phyloP scores from a whole-genome alignment of 306 rosid species.

The Castanopsis chinensis region DNA sequence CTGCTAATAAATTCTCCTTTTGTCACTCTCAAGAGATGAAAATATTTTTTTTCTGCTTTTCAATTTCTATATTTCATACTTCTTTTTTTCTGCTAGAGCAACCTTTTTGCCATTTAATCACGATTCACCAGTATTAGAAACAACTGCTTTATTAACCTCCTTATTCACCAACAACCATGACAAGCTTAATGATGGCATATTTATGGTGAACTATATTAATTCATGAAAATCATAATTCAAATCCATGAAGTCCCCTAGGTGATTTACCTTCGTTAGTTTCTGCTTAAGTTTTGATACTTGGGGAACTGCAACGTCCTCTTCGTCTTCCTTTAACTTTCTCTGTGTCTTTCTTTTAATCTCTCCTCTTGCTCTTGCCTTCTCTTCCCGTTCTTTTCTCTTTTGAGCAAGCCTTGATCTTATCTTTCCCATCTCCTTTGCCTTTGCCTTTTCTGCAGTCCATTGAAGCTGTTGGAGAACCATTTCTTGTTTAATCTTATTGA shows the following conservation, averaged over 20 bases:
- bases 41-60: neutral
- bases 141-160: constrained; percentile 8
- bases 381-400: constrained; percentile 34
- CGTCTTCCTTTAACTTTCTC: constrained; percentile 30
- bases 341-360: constrained; percentile 17
- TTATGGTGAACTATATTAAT: constrained; percentile 3
- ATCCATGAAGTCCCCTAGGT: neutral
- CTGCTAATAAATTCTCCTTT: too few species aligned
- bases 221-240: neutral
- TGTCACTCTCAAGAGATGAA: too few species aligned
- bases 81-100: neutral
- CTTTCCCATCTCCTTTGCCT: constrained; percentile 46
- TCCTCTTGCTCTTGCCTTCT: constrained; percentile 23
- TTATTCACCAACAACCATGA: constrained; percentile 12
- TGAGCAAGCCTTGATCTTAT: constrained; percentile 35
- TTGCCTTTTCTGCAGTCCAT: constrained; percentile 44
- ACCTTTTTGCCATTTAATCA: neutral
- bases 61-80: neutral
- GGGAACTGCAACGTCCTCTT: constrained; percentile 28
- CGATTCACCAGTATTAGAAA: neutral
- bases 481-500: constrained; percentile 52
- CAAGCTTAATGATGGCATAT: constrained; percentile 4
- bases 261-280: constrained; percentile 52
- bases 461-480: constrained; percentile 39
- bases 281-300: constrained; percentile 35